Base-by-base conservation (phyloP, 148 eudicot species). In the Silene conica region DNA sequence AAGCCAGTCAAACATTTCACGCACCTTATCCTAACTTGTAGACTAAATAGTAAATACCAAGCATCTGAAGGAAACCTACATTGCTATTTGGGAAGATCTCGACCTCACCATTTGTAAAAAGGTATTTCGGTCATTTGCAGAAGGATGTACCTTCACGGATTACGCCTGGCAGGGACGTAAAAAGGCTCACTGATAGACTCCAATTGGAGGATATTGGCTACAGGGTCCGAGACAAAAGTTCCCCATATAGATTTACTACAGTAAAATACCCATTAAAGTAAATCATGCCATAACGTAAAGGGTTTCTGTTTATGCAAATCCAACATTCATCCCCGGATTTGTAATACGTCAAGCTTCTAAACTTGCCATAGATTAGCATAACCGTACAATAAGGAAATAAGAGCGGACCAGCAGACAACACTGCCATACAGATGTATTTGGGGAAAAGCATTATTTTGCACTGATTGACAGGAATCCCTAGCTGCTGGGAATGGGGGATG, bases 361-460 rank as follows among this genome's bases (percentile, higher is more conserved):
- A 26, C 4, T 70, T 21, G 8, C 69, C 69, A 8, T 70, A n/a
- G 18, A 61, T 31, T 21, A 62, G 16, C 61, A 50, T 19, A 34
- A 76, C 16, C 13, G 45, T 13, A 66, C 19, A 76, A 60, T 31
- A 25, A 14, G 34, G n/a, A 50, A 6, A 28, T 9, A 69, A 60
- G 23, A 20, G 10, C 7, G 58, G 79, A 15, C 69, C 69, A 12
- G 79, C 67, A 3, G 79, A 76, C 2, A 76, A 23, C n/a, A n/a
- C n/a, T 11, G 73, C 79, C 69, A 61, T 76, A 46, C 31, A 7
- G 60, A 76, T 69, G 28, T 59, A 69, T 13, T 76, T 69, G 8
- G 8, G 61, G 43, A n/a, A 6, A 59, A n/a, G n/a, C 18, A 0
- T 45, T 5, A n/a, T 19, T 9, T 16, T 8, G 9, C 21, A 6